These are phyloP conservation scores for Lasiodiplodia theobromae DNA, from an alignment of 2,329 filamentous ascomycete species.

Conservation along the genomic window DNA sequence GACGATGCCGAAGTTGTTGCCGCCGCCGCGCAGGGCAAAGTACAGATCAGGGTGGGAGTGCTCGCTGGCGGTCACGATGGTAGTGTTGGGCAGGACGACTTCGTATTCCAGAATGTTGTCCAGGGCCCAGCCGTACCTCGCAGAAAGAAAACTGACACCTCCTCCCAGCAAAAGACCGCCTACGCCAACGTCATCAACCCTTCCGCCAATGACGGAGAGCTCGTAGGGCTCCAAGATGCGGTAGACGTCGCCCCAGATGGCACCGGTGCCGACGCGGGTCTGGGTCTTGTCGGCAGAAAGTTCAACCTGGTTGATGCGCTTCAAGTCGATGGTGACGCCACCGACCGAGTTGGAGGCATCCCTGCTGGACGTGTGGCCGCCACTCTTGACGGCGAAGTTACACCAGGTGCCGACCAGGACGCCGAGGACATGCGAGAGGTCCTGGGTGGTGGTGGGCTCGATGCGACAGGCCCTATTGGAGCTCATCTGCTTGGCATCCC, in stretches of 20 bases:
- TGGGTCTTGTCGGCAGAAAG: slow-evolving; percentile 23
- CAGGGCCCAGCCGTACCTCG: slow-evolving; percentile 2
- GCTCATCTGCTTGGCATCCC: slow-evolving; percentile 8
- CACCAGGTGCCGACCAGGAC: slow-evolving; percentile 35
- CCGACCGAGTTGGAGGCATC: slow-evolving; percentile 37
- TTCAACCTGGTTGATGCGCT: slow-evolving; percentile 33
- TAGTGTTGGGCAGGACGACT: slow-evolving; percentile 18
- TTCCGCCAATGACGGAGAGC: slow-evolving; percentile 29
- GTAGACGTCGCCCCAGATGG: slow-evolving; percentile 33
- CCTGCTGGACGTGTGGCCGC: slow-evolving; percentile 41
- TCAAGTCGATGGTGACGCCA: slow-evolving; percentile 44
- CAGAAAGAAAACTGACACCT: slow-evolving; percentile 27
- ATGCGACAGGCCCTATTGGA: slow-evolving; percentile 29
- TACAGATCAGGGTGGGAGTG: slow-evolving; percentile 39
- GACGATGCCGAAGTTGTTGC: slow-evolving; percentile 49
- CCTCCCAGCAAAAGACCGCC: slow-evolving; percentile 31
- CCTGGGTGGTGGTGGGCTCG: slow-evolving; percentile 38
- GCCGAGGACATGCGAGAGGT: slow-evolving; percentile 40
- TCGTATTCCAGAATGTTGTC: slow-evolving; percentile 22
- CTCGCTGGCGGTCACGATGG: slow-evolving; percentile 23
- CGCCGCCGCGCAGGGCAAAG: slow-evolving; percentile 47
- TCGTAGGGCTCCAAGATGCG: slow-evolving; percentile 18
- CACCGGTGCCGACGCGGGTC: slow-evolving; percentile 32
- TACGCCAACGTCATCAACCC: slow-evolving; percentile 31
- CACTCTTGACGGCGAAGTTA: slow-evolving; percentile 40